Base-by-base conservation (phyloP, 805 yeast genomes). In the Kazachstania martiniae region DNA sequence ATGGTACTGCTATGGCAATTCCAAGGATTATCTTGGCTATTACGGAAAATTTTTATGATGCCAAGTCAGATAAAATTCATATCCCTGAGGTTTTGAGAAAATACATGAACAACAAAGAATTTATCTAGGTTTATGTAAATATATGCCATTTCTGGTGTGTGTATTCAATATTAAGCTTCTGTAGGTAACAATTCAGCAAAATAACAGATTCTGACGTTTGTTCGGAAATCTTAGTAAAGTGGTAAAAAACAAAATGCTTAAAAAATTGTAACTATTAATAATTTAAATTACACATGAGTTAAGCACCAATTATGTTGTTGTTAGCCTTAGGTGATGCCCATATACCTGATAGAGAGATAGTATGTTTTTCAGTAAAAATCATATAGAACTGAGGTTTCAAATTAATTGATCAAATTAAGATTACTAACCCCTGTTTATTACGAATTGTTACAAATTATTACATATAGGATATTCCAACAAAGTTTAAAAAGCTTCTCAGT, bases 1-100 rank as follows among this genome's bases (percentile, higher is more conserved):
- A 91, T 44, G 98, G 96, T 12, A 91, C 98, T 0, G 95, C 95
- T 2, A 69, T 87, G 70, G 98, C 98, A 1, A 78, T 89, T 12
- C 98, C 98, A 2, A 64, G 98, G 37, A 78, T 87, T 1, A 75
- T 91, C 13, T 68, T 87, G 14, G 95, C 97, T 1, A 67, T 91
- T n/a, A 61, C 89, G 4, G 98, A 91, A 58, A 91, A 81, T 53
- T 70, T 69, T 44, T 91, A 81, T 48, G 78, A 85, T 40, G 69
- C 75, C 3, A 55, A 43, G 3, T 65, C 70, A 0, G 59, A 73
- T 10, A 53, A 66, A 4, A 68, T 87, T 5, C 40, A 49, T 9
- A 70, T 87, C 32, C 96, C 96, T 4, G 56, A 70, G 28, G 81
- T 72, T 1, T 62, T 87, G 32, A 66, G 74, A 39, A 69, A 71